Base-by-base conservation (phyloP, 1,139 yeast species). In the Geotrichum carabidarum region DNA sequence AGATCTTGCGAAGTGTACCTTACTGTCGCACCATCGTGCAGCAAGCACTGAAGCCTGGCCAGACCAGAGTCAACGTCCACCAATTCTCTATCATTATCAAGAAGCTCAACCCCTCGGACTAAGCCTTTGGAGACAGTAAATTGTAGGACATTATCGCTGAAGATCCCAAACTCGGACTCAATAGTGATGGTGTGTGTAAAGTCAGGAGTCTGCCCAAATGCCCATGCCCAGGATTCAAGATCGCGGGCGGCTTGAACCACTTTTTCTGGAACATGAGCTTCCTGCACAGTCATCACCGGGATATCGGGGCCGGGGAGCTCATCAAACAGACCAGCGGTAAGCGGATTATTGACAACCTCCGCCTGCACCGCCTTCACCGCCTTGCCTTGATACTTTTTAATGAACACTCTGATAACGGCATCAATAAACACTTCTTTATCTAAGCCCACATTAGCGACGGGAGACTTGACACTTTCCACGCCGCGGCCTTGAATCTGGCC, bases 401-500 rank as follows among this genome's bases (percentile, higher is more conserved):
- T n/a, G 30, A 31, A 22, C 6, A 31, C 27, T 6, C 22, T 14
- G 18, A 31, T 60, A 4, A 83, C 82, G 1, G 74, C 60, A 1
- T 73, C 71, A 0, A 79, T 71, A 60, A 88, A 86, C 6, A 71
- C 70, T 0, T 77, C 75, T 11, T 64, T 66, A 1, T 66, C 67
- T 38, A 84, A 65, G 1, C 72, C 77, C 27, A 87, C 68, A 64
- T 93, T 93, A n/a, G 44, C 31, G 9, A 42, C 44, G 4, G 44
- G 44, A 1, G 96, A 82, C 48, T 82, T 79, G 2, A 91, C 95
- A 35, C 96, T 87, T 35, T 78, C 80, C 1, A 91, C 87, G 12
- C 86, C 81, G 48, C 76, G 76, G 14, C 90, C 82, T 27, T 74
- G 77, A 42, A 81, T 27, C n/a, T 22, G 34, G 12, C 78, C 0